A percentile compares a stretch with the other conserved stretches of the same genome.
Conservation (phyloP, 805 yeast species). For the Ogataea methanolica region DNA sequence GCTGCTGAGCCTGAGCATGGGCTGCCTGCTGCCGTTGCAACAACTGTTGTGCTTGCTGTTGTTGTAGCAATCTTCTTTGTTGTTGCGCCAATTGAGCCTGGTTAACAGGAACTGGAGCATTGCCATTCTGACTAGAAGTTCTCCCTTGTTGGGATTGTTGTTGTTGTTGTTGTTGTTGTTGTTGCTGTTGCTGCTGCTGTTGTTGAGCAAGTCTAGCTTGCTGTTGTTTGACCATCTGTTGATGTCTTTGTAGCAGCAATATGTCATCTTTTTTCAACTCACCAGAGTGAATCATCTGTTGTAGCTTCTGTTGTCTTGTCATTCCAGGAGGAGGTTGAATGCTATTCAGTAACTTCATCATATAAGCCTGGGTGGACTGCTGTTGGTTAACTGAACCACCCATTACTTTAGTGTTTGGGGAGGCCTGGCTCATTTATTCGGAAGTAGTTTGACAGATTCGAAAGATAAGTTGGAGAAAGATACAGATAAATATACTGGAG, state of each 20-base stretch:
- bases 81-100: constrained; percentile 1
- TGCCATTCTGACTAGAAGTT: neutral
- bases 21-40: constrained; percentile 2
- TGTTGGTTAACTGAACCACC: constrained; percentile 10
- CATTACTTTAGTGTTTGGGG: constrained; percentile 5
- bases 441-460: neutral
- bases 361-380: constrained; percentile 18
- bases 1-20: constrained; percentile 3
- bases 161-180: constrained; percentile 6
- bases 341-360: constrained; percentile 25
- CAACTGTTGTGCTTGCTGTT: constrained; percentile 1
- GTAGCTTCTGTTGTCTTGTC: constrained; percentile 29
- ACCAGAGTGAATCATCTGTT: constrained; percentile 28
- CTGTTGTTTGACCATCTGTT: constrained; percentile 27
- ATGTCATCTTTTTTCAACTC: constrained; percentile 29
- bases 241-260: constrained; percentile 28
- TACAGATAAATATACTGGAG: neutral
- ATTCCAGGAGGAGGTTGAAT: constrained; percentile 32
- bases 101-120: neutral
- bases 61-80: constrained; percentile 2
- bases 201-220: constrained; percentile 16
- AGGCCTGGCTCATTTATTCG: neutral
- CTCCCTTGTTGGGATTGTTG: neutral
- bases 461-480: neutral
- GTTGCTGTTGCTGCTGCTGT: constrained; percentile 5